phyloP scores from a whole-genome alignment of 352 stramenopile genomes.

The Pythium graminicola region DNA sequence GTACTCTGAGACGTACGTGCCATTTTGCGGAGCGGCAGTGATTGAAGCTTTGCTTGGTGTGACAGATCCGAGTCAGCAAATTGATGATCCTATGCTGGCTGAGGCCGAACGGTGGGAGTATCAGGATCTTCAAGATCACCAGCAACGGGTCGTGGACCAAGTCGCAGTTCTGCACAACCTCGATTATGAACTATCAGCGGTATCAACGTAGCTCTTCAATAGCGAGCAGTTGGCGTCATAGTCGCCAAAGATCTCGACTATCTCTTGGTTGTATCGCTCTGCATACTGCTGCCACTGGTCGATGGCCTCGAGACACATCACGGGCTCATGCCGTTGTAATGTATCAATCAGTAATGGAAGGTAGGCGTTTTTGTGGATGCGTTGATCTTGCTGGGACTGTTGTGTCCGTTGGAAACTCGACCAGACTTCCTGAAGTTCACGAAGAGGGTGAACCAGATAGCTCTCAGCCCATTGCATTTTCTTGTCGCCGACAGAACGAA shows the following conservation, averaged over 20 bases:
- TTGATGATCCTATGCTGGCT: constrained; percentile 50
- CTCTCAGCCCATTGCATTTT: constrained; percentile 22
- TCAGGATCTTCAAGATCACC: constrained; percentile 68
- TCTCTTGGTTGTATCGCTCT: constrained; percentile 8
- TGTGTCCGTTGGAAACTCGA: constrained; percentile 14
- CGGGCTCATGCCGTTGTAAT: constrained; percentile 11
- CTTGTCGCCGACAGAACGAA: constrained; percentile 16
- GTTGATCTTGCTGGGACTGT: constrained; percentile 13
- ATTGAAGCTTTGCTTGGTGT: constrained; percentile 63
- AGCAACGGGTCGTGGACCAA: constrained; percentile 43
- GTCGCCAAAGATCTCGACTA: constrained; percentile 12
- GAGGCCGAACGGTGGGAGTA: constrained; percentile 69
- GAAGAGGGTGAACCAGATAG: constrained; percentile 10
- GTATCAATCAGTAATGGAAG: constrained; percentile 23
- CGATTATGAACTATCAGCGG: constrained; percentile 4
- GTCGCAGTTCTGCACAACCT: constrained; percentile 27
- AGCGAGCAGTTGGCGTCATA: constrained; percentile 19
- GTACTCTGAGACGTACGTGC: constrained; percentile 84
- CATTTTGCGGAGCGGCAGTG: constrained; percentile 82
- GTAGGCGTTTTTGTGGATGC: constrained; percentile 24
- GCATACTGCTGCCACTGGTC: constrained; percentile 20
- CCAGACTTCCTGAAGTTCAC: constrained; percentile 21
- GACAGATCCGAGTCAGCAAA: constrained; percentile 32
- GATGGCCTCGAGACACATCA: constrained; percentile 16
- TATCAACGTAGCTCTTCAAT: constrained; percentile 12